These are phyloP conservation scores for Hyaloscypha finlandica DNA, from an alignment of 495 filamentous ascomycete species.

Conservation along the genomic window DNA sequence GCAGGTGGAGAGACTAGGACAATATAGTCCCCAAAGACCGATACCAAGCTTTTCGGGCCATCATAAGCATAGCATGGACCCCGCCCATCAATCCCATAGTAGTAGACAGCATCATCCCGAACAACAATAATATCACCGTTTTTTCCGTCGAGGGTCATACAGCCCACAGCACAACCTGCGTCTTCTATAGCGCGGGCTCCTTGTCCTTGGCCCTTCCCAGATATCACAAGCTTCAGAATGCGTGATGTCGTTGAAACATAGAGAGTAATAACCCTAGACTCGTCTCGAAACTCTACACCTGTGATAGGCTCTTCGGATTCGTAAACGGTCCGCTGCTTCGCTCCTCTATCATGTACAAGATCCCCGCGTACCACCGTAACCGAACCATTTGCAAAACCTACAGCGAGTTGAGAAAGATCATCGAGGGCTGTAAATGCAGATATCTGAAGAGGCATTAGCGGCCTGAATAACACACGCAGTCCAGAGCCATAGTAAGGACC, in stretches of 20 bases:
- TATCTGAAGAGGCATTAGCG: constrained; percentile 54
- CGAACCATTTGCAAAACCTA: constrained; percentile 94
- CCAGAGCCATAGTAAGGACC: constrained; percentile 25
- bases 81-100: constrained; percentile 82
- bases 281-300: constrained; percentile 75
- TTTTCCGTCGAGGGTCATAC: constrained; percentile 82
- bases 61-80: constrained; percentile 89
- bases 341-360: constrained; percentile 92
- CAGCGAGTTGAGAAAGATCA: constrained; percentile 86
- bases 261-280: constrained; percentile 66
- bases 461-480: not conserved
- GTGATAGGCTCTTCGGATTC: constrained; percentile 97
- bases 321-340: constrained; percentile 92
- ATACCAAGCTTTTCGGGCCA: constrained; percentile 80
- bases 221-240: constrained; percentile 83
- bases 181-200: constrained; percentile 87
- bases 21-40: constrained; percentile 82
- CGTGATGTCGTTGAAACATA: constrained; percentile 91
- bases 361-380: constrained; percentile 94
- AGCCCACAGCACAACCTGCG: constrained; percentile 83
- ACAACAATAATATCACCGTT: constrained; percentile 86
- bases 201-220: constrained; percentile 84
- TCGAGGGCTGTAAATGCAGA: constrained; percentile 85
- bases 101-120: constrained; percentile 92
- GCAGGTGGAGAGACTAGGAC: constrained; percentile 84